Conservation (phyloP, 495 filamentous ascomycete genomes). For the Pyrenopolyporus hunteri region DNA sequence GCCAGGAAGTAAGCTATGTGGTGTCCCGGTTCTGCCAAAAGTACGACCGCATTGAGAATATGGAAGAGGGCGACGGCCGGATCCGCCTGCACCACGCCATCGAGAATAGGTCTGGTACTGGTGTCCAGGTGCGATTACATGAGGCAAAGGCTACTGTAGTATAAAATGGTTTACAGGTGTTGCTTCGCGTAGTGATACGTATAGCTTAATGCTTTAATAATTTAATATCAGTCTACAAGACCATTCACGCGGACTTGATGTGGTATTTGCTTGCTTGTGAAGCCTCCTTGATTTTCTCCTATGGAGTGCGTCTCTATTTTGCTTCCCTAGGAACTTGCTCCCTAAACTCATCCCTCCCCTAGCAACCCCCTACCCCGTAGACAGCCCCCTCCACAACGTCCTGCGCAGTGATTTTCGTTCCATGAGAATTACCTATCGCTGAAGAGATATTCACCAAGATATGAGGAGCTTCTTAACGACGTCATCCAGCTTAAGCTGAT, state of each 20-base stretch:
- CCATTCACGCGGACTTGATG: background rate
- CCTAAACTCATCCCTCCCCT: too few species aligned
- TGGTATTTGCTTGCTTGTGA: background rate
- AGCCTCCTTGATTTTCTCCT: too few species aligned
- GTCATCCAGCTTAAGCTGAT: too few species aligned
- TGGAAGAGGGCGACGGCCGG: slow-evolving; percentile 41
- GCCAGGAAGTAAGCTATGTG: slow-evolving; percentile 51
- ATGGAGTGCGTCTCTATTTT: too few species aligned
- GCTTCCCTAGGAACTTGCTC: too few species aligned
- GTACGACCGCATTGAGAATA: slow-evolving; percentile 50
- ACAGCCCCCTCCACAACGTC: too few species aligned
- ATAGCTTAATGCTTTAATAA: slow-evolving; percentile 16
- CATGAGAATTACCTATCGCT: too few species aligned
- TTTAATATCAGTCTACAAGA: background rate
- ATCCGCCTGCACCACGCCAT: slow-evolving; percentile 53
- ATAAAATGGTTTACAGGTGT: background rate
- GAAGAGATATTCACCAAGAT: too few species aligned
- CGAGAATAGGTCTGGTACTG: slow-evolving; percentile 55
- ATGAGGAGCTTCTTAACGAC: too few species aligned
- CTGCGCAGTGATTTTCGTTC: too few species aligned
- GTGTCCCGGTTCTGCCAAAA: slow-evolving; percentile 52
- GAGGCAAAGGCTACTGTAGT: slow-evolving; percentile 25
- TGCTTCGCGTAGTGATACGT: background rate
- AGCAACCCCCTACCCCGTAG: too few species aligned
- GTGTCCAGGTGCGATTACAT: slow-evolving; percentile 49